Percentiles rank a stretch among this genome's conserved stretches.
These are phyloP conservation scores for Exserohilum rostratum DNA, from an alignment of 2,329 filamentous ascomycete species.

Conservation along the genomic window DNA sequence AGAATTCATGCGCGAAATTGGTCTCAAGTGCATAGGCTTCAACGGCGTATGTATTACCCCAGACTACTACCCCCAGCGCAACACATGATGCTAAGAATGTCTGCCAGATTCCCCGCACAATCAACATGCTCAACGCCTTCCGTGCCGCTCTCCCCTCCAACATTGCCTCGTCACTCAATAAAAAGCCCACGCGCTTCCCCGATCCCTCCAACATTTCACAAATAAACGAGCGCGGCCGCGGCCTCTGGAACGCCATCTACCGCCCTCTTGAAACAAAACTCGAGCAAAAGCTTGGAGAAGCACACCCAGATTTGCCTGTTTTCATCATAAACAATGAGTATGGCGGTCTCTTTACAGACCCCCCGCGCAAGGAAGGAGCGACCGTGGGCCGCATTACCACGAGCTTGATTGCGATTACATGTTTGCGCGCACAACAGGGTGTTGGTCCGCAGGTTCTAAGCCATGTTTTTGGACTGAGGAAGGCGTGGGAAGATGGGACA, in stretches of 20 bases:
- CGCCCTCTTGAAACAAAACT: conserved; percentile 75
- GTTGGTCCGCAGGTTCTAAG: conserved; percentile 82
- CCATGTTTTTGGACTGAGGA: conserved; percentile 80
- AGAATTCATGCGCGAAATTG: conserved; percentile 76
- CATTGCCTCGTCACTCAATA: conserved; percentile 62
- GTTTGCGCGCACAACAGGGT: conserved; percentile 77
- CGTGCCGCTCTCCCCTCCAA: conserved; percentile 64
- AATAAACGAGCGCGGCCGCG: conserved; percentile 64
- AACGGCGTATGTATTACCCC: conserved; percentile 60
- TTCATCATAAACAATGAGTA: conserved; percentile 80
- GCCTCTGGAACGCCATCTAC: conserved; percentile 79
- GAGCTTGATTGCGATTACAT: conserved; percentile 74
- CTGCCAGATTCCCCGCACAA: conserved; percentile 77
- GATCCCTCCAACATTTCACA: conserved; percentile 58
- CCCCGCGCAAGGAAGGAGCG: conserved; percentile 55
- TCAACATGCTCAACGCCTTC: conserved; percentile 81
- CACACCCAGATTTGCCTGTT: conserved; percentile 81
- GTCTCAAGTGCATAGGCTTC: conserved; percentile 78
- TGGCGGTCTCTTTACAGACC: conserved; percentile 74
- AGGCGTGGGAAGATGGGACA: conserved; percentile 72
- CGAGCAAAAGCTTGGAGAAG: conserved; percentile 70
- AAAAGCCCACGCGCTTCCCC: conserved; percentile 59
- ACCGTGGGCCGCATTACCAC: conserved; percentile 74
- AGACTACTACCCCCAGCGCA: too few species aligned
- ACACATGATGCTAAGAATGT: conserved; percentile 48